phyloP scores from a whole-genome alignment of 1,284 basidiomycete species.

The Irpex sp. region DNA sequence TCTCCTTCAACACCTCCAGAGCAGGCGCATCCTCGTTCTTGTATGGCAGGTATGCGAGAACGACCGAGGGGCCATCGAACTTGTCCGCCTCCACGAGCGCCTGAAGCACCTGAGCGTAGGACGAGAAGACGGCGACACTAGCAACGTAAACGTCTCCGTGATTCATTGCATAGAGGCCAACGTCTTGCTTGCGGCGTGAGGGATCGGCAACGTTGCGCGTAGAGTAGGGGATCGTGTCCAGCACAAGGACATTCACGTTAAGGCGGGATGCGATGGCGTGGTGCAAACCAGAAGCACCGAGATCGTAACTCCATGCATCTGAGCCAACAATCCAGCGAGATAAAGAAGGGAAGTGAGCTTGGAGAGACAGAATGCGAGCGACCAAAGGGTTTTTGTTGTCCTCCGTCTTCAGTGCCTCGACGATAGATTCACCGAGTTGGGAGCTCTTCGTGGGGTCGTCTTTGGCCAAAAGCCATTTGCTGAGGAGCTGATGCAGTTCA shows the following conservation, averaged over 20 bases:
- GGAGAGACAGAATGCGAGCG: conserved; percentile 52
- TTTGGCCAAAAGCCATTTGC: conserved; percentile 73
- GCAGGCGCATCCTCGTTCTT: conserved; percentile 70
- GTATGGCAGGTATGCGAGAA: conserved; percentile 95
- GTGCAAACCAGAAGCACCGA: conserved; percentile 94
- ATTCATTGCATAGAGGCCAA: conserved; percentile 97
- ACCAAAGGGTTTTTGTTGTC: conserved; percentile 39
- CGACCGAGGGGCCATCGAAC: conserved; percentile 86
- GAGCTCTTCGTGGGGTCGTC: conserved; percentile 55
- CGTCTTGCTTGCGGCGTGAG: conserved; percentile 82
- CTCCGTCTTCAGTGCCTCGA: conserved; percentile 45
- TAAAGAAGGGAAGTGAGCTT: conserved; percentile 55
- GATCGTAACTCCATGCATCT: conserved; percentile 96
- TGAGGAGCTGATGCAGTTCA: conserved; percentile 67
- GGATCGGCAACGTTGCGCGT: conserved; percentile 67
- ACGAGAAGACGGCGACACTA: conserved; percentile 91
- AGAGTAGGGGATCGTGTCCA: conserved; percentile 90
- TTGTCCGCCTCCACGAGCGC: conserved; percentile 89
- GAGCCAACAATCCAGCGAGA: conserved; percentile 97
- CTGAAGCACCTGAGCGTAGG: conserved; percentile 93
- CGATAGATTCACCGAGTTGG: conserved; percentile 56
- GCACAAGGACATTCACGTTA: conserved; percentile 93
- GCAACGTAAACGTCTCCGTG: conserved; percentile 96
- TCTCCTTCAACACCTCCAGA: conserved; percentile 90
- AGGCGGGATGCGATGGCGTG: conserved; percentile 88